These are phyloP conservation scores for Abortiporus biennis DNA, from an alignment of 1,284 basidiomycete genomes.

Conservation along the genomic window DNA sequence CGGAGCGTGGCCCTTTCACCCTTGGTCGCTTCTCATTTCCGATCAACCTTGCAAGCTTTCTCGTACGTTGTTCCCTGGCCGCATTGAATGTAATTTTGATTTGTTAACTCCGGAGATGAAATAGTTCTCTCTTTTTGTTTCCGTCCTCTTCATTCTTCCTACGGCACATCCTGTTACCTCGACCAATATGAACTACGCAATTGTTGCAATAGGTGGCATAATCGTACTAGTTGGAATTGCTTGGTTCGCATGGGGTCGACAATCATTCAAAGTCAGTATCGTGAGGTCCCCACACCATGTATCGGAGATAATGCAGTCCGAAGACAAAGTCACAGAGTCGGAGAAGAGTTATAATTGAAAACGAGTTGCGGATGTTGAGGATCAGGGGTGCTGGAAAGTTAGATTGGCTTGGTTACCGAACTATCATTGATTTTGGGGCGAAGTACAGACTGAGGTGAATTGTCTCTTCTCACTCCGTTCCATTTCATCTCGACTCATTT, in stretches of 20 bases:
- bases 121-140: slow-evolving; percentile 51
- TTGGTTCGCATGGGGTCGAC: slow-evolving; percentile 35
- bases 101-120: background rate
- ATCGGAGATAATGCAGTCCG: too few relatives aligned
- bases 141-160: slow-evolving; percentile 53
- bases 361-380: too few relatives aligned
- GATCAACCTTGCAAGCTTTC: slow-evolving; percentile 41
- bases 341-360: too few relatives aligned
- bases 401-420: too few relatives aligned
- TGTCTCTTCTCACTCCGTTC: too few relatives aligned
- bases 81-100: background rate
- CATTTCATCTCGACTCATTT: too few relatives aligned
- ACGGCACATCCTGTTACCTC: slow-evolving; percentile 52
- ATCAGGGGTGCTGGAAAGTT: too few relatives aligned
- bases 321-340: too few relatives aligned
- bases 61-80: slow-evolving; percentile 26
- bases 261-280: background rate
- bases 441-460: too few relatives aligned
- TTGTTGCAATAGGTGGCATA: slow-evolving; percentile 44
- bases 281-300: too few relatives aligned
- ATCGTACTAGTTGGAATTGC: slow-evolving; percentile 32
- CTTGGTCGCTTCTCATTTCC: slow-evolving; percentile 49
- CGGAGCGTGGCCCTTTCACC: slow-evolving; percentile 45
- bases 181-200: slow-evolving; percentile 60
- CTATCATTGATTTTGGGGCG: too few relatives aligned